These are phyloP conservation scores for Pleurotus giganteus DNA, from an alignment of 768 basidiomycete genomes.

Conservation along the genomic window DNA sequence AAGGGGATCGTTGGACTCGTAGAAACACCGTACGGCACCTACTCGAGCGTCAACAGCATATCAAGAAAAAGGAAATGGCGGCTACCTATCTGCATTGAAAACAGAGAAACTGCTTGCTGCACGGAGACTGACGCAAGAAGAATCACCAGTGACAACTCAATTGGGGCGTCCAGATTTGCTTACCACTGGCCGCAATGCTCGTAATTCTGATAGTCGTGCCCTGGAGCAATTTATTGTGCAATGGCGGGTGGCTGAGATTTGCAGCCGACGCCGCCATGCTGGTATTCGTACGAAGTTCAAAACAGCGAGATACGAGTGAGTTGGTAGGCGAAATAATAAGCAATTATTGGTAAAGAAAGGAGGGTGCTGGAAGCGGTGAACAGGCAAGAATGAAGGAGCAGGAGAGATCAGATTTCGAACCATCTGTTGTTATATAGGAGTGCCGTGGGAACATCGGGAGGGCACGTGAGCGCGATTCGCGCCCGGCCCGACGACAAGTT, in stretches of 20 bases:
- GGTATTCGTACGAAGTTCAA: background rate
- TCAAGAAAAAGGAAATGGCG: background rate
- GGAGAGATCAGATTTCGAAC: background rate
- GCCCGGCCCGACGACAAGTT: background rate
- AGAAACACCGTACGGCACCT: background rate
- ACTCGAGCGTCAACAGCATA: background rate
- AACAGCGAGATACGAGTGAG: background rate
- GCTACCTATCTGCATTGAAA: constrained; percentile 2
- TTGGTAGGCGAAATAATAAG: background rate
- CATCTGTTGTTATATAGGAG: background rate
- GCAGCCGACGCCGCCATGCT: background rate
- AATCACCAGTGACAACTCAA: background rate
- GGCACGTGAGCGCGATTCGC: background rate
- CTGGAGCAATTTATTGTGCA: background rate
- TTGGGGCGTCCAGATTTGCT: background rate
- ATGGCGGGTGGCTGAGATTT: background rate
- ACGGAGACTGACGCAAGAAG: background rate
- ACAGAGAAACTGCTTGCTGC: constrained; percentile 5
- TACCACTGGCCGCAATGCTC: background rate
- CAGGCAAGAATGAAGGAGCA: background rate
- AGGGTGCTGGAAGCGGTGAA: background rate
- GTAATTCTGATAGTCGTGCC: background rate
- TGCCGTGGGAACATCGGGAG: background rate
- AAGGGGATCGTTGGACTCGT: constrained; percentile 1
- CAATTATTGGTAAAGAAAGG: background rate